Evolutionary conservation across 78 protist genomes (phyloP).

Genomic region (Dictyostelium capitatum): DNA sequence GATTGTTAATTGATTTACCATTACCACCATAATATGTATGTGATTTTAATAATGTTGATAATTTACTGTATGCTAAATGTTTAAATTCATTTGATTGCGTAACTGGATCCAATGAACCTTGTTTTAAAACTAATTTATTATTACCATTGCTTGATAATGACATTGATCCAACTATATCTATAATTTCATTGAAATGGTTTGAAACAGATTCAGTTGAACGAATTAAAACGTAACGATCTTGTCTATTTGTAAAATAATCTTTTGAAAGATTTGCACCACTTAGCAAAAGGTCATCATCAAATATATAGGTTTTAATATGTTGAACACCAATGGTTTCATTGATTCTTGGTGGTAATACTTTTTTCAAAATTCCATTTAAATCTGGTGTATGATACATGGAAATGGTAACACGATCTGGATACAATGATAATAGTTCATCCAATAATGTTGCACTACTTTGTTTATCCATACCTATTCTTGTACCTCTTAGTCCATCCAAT

Average conservation of each 20-base stretch:
- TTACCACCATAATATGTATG: not conserved
- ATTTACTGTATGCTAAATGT: constrained; percentile 12
- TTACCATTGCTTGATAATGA: not conserved
- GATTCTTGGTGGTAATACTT: constrained; percentile 59
- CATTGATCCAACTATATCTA: constrained; percentile 17
- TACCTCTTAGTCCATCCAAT: constrained; percentile 69
- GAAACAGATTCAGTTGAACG: not conserved
- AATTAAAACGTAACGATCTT: constrained; percentile 82
- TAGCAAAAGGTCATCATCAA: constrained; percentile 84
- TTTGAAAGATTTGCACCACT: constrained; percentile 84
- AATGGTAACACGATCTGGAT: constrained; percentile 22
- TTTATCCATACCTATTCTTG: not conserved
- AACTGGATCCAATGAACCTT: constrained; percentile 34
- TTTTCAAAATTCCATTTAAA: constrained; percentile 44
- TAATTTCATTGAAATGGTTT: constrained; percentile 13
- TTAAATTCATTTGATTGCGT: constrained; percentile 34
- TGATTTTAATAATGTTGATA: constrained; percentile 23
- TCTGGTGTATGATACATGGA: constrained; percentile 69
- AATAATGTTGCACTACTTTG: constrained; percentile 26
- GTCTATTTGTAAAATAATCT: constrained; percentile 83
- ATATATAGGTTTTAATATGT: constrained; percentile 79
- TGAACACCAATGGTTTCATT: constrained; percentile 84
- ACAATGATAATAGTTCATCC: not conserved
- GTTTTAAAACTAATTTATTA: not conserved
- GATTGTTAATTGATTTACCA: not conserved